Percentiles rank a stretch among this genome's conserved stretches.
phyloP scores from a whole-genome alignment of 352 stramenopile species.

The Peronospora tabacina region DNA sequence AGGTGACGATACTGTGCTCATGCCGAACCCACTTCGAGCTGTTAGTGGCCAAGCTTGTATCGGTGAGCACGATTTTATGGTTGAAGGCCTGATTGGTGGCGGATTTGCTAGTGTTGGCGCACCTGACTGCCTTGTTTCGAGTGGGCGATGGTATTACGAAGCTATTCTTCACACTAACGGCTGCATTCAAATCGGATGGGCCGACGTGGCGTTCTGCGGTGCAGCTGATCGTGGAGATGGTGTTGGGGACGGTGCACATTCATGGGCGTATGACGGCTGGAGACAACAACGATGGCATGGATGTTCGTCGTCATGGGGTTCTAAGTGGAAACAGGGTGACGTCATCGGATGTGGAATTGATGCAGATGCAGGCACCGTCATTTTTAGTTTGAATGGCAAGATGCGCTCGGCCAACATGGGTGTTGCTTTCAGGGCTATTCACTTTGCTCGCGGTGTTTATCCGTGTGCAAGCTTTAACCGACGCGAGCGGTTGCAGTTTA shows the following conservation, averaged over 20 bases:
- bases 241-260: slow-evolving; percentile 88
- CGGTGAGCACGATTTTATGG: slow-evolving; percentile 74
- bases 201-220: slow-evolving; percentile 82
- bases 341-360: slow-evolving; percentile 88
- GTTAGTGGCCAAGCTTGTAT: slow-evolving; percentile 85
- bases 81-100: slow-evolving; percentile 76
- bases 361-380: slow-evolving; percentile 78
- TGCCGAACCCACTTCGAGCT: slow-evolving; percentile 71
- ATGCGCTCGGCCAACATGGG: slow-evolving; percentile 83
- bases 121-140: slow-evolving; percentile 70
- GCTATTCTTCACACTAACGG: slow-evolving; percentile 88
- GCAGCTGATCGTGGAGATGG: slow-evolving; percentile 85
- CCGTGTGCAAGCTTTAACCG: slow-evolving; percentile 86
- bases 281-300: slow-evolving; percentile 89
- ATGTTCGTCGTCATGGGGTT: slow-evolving; percentile 76
- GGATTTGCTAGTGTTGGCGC: slow-evolving; percentile 82
- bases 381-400: slow-evolving; percentile 90
- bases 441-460: slow-evolving; percentile 79
- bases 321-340: slow-evolving; percentile 89
- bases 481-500: slow-evolving; percentile 79
- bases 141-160: slow-evolving; percentile 88
- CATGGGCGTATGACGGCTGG: slow-evolving; percentile 91
- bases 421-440: slow-evolving; percentile 69
- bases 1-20: slow-evolving; percentile 32
- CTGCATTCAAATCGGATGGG: slow-evolving; percentile 93